Base-by-base conservation (phyloP, 202 grass and related monocot genomes). In the Schoenoplectus tabernaemontani region DNA sequence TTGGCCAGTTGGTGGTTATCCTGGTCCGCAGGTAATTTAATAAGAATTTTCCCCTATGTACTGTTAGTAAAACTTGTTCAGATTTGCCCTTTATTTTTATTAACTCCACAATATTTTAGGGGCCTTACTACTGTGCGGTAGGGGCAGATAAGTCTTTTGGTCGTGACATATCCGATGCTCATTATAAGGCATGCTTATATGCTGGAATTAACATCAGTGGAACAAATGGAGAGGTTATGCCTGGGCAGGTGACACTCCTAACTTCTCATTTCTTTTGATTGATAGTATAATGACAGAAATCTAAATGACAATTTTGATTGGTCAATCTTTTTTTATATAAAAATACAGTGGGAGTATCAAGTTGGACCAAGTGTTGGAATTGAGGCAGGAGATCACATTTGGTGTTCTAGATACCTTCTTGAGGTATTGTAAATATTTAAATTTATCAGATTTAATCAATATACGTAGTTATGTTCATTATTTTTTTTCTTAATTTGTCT, bases 211-310 rank as follows among this genome's bases (percentile, higher is more conserved):
- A 99, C 74, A 96, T 99, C 75, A 99, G 92, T 85, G 96, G 96
- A 67, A 99, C 92, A 81, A 99, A 99, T 59, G 92, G 96, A 75
- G 96, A 99, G 81, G 96, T 99, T 82, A 99, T 99, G 96, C 96
- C 96, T 51, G 96, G 96, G 24, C 92, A 99, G 92, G 96, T 99
- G 75, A 43, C 46, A 57, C 28, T 64, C 59, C 7, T 75, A 74
- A 24, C 59, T 44, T 64, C 36, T 58, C 5, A 20, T 13, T 32
- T 51, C 28, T 63, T 73, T 74, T 34, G 3, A 36, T 75, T 46
- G 24, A 75, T 75, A 75, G 28, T 33, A 30, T 20, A 54, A 34
- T 53, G 47, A 24, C 8, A 75, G 48, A 54, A 33, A 17, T 4
- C 19, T 73, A 24, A 86, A 77, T 82, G 74, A 69, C 62, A 67